Conservation (phyloP, 148 eudicot species). For the Persicaria tinctoria region DNA sequence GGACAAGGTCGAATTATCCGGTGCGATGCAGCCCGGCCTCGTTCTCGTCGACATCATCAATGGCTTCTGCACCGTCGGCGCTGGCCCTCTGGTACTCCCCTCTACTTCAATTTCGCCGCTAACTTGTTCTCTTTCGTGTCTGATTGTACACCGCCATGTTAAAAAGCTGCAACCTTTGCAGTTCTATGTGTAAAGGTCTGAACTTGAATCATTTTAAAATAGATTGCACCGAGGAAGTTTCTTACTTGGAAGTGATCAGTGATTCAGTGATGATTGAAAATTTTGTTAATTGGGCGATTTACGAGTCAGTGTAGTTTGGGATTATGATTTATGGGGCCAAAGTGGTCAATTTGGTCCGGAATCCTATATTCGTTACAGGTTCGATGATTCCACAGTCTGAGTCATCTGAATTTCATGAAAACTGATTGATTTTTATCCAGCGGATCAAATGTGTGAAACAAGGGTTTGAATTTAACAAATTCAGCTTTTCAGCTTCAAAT, state of each 20-base stretch:
- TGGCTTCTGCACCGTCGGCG: constrained; percentile 41
- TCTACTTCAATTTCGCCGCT: not conserved
- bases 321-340: no score
- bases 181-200: no score
- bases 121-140: not conserved
- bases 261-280: no score
- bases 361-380: not conserved
- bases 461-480: no score
- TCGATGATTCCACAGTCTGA: not conserved
- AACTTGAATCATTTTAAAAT: no score
- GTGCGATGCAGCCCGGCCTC: constrained; percentile 19
- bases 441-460: no score
- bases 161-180: not conserved
- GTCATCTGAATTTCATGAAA: not conserved
- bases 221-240: no score
- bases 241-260: no score
- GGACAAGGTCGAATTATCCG: constrained; percentile 22
- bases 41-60: constrained; percentile 39
- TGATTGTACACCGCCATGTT: not conserved
- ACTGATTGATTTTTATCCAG: no score
- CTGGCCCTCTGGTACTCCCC: constrained; percentile 27
- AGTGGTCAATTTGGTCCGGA: not conserved
- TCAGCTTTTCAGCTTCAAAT: no score
- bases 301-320: no score
- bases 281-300: no score